Conservation (phyloP, 1,284 basidiomycete genomes). For the Thecaphora thlaspeos region DNA sequence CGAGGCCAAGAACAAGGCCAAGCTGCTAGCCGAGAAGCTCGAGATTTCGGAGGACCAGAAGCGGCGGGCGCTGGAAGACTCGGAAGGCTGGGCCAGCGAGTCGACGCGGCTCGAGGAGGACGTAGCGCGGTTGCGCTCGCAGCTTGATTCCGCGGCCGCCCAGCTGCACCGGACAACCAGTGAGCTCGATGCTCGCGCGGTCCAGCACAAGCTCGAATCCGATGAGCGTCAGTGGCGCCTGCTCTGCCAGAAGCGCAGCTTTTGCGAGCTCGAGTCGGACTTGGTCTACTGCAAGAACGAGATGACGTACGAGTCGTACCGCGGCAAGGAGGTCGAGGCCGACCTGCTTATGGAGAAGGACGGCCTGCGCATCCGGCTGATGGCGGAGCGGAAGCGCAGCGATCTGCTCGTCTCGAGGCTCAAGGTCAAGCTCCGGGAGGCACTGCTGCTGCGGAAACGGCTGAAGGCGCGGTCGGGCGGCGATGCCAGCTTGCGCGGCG, state of each 20-base stretch:
- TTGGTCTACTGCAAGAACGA: conserved; percentile 33
- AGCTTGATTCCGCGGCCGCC: conserved; percentile 59
- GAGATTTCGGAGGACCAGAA: conserved; percentile 8
- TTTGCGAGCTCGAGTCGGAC: conserved; percentile 15
- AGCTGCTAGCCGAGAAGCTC: conserved; percentile 12
- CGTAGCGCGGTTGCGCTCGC: conserved; percentile 62
- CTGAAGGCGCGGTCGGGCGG: conserved; percentile 10
- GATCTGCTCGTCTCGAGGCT: conserved; percentile 22
- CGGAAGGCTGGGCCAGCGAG: conserved; percentile 30
- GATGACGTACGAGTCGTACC: conserved; percentile 16
- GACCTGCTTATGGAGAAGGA: conserved; percentile 26
- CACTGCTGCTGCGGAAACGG: conserved; percentile 15
- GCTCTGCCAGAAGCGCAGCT: conserved; percentile 13
- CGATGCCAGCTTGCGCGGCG: neutral
- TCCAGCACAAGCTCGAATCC: conserved; percentile 33
- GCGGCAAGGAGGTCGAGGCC: conserved; percentile 15
- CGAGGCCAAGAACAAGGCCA: conserved; percentile 27
- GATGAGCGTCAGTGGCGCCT: conserved; percentile 29
- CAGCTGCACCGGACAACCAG: conserved; percentile 1
- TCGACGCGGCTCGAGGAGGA: conserved; percentile 72
- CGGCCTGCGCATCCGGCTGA: conserved; percentile 21
- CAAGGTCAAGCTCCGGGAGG: conserved; percentile 13
- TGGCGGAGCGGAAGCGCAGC: conserved; percentile 30
- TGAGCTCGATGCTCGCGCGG: conserved; percentile 18
- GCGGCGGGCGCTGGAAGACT: conserved; percentile 9